Evolutionary conservation across 768 basidiomycete genomes (phyloP), one percentile per base, ranked within the genome.

Genomic region (Termitomyces sp.): DNA sequence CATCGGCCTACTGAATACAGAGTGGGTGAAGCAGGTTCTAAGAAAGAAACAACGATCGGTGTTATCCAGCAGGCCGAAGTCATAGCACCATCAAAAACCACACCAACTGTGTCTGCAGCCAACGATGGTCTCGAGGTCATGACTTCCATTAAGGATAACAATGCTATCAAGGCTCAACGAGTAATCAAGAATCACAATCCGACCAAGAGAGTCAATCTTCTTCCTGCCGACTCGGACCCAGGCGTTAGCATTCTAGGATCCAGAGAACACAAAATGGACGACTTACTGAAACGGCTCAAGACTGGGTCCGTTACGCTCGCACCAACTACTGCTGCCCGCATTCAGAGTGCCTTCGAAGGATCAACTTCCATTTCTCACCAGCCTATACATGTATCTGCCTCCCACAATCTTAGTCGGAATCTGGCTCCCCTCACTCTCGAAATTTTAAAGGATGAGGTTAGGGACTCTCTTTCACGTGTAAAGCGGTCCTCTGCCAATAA

Each of bases 21-120:
- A 22, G 15, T 35, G 19, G 46, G 32, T 26, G 47, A 37, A n/a
- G 17, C 24, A n/a, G 10, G 14, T n/a, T n/a, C 35, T n/a, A 15
- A 2, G 24, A 26, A 49, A 26, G 22, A 9, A n/a, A 22, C 35
- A n/a, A 38, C 34, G 11, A 10, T 9, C 37, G 17, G 22, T 48
- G 21, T 8, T 1, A 24, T 48, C 34, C 47, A 49, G 6, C 47
- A 49, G 11, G 55, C 56, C 71, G 11, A 64, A 59, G 32, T 64
- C n/a, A 65, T 59, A 30, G 69, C 74, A 17, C 66, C 74, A n/a
- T 77, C 80, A 73, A 71, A 61, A 32, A 70, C 79, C 48, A 66
- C 74, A 10, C 68, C 73, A 21, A 63, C 68, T 19, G 55, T 73
- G 50, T 62, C 65, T 17, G 64, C 5, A 8, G 6, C 47, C 17